Evolutionary conservation across 768 basidiomycete species (phyloP).

Genomic region (Tulasnella sp.): DNA sequence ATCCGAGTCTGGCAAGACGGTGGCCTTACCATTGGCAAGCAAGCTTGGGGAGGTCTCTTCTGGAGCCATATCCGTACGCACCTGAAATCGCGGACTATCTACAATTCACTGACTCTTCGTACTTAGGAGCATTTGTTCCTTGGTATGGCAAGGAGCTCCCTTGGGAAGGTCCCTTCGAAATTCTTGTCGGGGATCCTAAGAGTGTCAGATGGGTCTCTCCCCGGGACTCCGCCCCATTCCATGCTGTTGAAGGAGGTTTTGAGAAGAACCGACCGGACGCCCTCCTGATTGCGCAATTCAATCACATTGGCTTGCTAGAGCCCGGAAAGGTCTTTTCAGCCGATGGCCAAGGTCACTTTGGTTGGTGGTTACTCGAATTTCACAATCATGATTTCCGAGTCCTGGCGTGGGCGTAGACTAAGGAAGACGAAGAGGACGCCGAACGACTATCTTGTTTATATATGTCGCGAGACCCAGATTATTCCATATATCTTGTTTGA

Average conservation of each 20-base stretch:
- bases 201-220: background rate
- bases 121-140: background rate
- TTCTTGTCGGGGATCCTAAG: background rate
- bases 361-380: background rate
- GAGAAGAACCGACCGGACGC: background rate
- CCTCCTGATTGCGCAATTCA: background rate
- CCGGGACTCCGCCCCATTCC: background rate
- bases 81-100: too few relatives aligned
- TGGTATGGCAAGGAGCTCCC: background rate
- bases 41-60: too few relatives aligned
- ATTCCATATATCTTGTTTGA: too few relatives aligned
- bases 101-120: too few relatives aligned
- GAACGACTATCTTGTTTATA: too few relatives aligned
- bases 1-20: background rate
- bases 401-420: background rate
- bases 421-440: too few relatives aligned
- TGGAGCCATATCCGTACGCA: too few relatives aligned
- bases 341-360: background rate
- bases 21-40: too few relatives aligned
- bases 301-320: background rate
- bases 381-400: background rate
- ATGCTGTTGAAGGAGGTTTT: background rate
- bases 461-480: too few relatives aligned
- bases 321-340: background rate
- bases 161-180: background rate